Conservation (phyloP, 23 red algal species). For the Porphyridium purpureum region DNA sequence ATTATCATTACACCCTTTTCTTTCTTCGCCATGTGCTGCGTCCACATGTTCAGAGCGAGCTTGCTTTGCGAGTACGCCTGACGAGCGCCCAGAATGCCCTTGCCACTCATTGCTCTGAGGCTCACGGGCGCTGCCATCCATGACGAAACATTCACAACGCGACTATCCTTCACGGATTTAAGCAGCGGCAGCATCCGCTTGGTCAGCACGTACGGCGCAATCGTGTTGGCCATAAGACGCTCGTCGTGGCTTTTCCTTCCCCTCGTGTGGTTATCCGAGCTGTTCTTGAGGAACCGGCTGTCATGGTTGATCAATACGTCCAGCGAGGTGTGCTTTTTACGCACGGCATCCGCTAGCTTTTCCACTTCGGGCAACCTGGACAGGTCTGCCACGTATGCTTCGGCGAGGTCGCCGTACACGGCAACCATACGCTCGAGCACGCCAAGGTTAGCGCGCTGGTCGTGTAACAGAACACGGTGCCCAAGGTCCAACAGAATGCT, state of each 20-base stretch:
- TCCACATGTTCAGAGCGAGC: conserved; percentile 12
- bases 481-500: conserved; percentile 5
- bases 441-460: neutral
- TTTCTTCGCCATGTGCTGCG: conserved; percentile 8
- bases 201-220: conserved; percentile 16
- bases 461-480: conserved; percentile 9
- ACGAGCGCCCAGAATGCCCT: neutral
- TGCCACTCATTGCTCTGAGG: too few species aligned
- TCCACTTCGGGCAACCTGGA: conserved; percentile 7
- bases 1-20: too few species aligned
- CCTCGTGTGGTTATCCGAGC: neutral
- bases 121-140: too few species aligned
- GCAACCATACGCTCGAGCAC: too few species aligned
- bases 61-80: conserved; percentile 16
- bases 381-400: conserved; percentile 17
- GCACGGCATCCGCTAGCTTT: conserved; percentile 1
- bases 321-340: conserved; percentile 1
- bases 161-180: neutral
- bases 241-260: conserved; percentile 4
- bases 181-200: neutral
- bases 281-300: too few species aligned
- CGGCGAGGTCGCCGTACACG: neutral
- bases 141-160: too few species aligned
- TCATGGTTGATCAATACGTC: conserved; percentile 49
- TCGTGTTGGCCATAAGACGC: conserved; percentile 17